Base-by-base conservation (phyloP, 1,284 basidiomycete genomes). In the Abortiporus biennis region DNA sequence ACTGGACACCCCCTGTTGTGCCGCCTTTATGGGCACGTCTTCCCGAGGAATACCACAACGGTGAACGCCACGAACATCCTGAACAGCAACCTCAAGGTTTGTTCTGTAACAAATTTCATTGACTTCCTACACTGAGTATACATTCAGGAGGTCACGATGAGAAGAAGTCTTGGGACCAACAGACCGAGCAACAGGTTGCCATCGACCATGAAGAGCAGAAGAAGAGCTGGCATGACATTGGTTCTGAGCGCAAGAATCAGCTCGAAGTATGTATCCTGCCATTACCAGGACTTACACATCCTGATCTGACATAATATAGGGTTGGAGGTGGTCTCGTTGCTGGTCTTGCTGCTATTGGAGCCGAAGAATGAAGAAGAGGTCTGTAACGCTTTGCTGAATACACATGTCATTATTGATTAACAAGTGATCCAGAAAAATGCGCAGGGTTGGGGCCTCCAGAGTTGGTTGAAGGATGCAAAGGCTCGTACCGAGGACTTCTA, bases 1-100 rank as follows among this genome's bases (percentile, higher is more conserved):
- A 83, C 49, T 86, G 84, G 85, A 60, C 74, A 22, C 84, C 84
- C 1, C 54, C 66, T 6, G 49, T 59, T 12, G 77, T 75, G 1
- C 82, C 84, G 24, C 79, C 80, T 6, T 69, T 87, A 25, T 87
- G 84, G 84, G 79, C 74, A 38, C 69, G 66, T 38, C 36, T 77
- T 29, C 59, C 64, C 24, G 67, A 67, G 35, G 47, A 51, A 21
- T 52, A 54, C 39, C 43, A 63, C 17, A 37, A 43, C 12, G 49
- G 59, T 27, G 50, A 53, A 30, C 46, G 47, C 34, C 51, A 59
- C 29, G 56, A 60, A n/a, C 59, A 64, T 4, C 43, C 44, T 24
- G 54, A 61, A 9, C 57, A 54, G 3, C 56, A 64, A 35, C 52
- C 27, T n/a, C 42, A 38, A 38, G 37, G 23, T 21, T 19, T 11